phyloP scores from a whole-genome alignment of 352 stramenopile genomes.

The Thalassiosira mediterranea region DNA sequence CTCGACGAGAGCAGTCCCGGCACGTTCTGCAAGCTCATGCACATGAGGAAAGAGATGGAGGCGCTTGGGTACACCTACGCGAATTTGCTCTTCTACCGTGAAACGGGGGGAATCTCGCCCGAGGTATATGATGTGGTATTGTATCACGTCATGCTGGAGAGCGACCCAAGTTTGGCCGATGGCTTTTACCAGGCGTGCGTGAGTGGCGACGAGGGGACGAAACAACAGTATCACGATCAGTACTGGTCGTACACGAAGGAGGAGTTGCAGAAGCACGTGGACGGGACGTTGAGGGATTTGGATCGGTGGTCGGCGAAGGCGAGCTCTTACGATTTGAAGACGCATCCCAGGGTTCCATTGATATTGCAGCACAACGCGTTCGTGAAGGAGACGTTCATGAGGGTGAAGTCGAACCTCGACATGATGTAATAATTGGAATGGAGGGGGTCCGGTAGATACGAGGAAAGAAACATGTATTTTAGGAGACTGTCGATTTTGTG shows the following conservation, averaged over 20 bases:
- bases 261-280: conserved; percentile 52
- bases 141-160: conserved; percentile 46
- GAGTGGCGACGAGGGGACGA: conserved; percentile 44
- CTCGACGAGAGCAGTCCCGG: conserved; percentile 31
- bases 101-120: conserved; percentile 50
- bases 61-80: conserved; percentile 46
- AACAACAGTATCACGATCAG: conserved; percentile 42
- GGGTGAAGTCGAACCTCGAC: conserved; percentile 32
- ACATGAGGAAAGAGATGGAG: conserved; percentile 35
- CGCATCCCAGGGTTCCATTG: conserved; percentile 42
- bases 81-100: conserved; percentile 54
- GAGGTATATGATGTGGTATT: conserved; percentile 45
- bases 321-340: conserved; percentile 36
- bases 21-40: conserved; percentile 60
- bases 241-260: conserved; percentile 51
- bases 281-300: conserved; percentile 31
- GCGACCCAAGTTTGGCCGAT: conserved; percentile 28
- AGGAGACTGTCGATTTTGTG: too few species aligned
- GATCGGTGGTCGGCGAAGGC: conserved; percentile 27
- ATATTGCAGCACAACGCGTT: conserved; percentile 51
- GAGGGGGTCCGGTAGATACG: too few species aligned
- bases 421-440: conserved; percentile 37
- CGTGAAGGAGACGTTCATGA: conserved; percentile 48
- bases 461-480: too few species aligned
- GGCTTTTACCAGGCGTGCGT: conserved; percentile 44